Evolutionary conservation across 176 grass and related monocot genomes (phyloP).

Genomic region (barley (Hordeum vulgare)): DNA sequence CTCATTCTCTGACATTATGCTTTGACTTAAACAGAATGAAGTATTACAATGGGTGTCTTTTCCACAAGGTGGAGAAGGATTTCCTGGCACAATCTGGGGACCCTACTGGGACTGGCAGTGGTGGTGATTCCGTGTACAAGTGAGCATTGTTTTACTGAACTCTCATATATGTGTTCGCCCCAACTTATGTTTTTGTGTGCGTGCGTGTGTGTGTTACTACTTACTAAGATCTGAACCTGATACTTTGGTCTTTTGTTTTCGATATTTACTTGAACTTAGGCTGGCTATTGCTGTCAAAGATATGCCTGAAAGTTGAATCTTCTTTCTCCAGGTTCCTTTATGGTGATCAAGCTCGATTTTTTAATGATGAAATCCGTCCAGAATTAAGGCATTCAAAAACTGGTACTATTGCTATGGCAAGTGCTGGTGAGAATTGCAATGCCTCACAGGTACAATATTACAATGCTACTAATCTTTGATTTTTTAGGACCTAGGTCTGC

Average conservation of each 20-base stretch:
- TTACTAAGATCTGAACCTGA: background rate
- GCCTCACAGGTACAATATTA: slow-evolving; percentile 75
- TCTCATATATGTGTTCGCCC: background rate
- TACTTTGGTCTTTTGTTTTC: background rate
- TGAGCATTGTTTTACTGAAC: slow-evolving; percentile 21
- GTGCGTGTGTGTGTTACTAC: too few species aligned
- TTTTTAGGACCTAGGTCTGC: background rate
- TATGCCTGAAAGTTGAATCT: slow-evolving; percentile 19
- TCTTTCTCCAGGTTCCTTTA: slow-evolving; percentile 66
- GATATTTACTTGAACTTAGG: background rate
- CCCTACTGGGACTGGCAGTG: slow-evolving; percentile 67
- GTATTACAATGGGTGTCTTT: too few species aligned
- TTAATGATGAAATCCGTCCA: slow-evolving; percentile 74
- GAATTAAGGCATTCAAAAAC: slow-evolving; percentile 78
- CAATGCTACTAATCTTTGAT: background rate
- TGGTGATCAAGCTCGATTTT: slow-evolving; percentile 92
- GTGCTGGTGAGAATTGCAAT: slow-evolving; percentile 86
- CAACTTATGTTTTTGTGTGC: background rate
- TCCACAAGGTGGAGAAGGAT: too few species aligned
- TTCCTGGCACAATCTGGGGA: too few species aligned
- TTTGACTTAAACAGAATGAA: too few species aligned
- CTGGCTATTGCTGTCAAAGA: background rate
- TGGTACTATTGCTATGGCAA: slow-evolving; percentile 91
- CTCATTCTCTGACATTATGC: too few species aligned
- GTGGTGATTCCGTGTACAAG: slow-evolving; percentile 91